Conservation (phyloP, 2,329 filamentous ascomycete genomes). For the Talaromyces marneffei region DNA sequence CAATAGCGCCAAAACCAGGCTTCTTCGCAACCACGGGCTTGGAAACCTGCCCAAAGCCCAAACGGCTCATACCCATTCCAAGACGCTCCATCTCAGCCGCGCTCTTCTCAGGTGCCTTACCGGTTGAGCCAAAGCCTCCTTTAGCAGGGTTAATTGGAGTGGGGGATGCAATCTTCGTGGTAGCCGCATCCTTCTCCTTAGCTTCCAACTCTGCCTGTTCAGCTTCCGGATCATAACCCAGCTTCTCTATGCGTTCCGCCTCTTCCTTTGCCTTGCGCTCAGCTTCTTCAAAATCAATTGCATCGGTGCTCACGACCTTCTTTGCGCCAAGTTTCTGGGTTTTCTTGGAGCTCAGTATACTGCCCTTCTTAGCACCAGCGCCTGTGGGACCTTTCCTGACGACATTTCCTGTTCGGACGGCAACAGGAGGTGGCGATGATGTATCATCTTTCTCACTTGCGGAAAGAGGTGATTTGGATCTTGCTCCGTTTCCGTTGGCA, state of each 20-base stretch:
- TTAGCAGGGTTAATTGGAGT: conserved; percentile 65
- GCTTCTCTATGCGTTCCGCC: conserved; percentile 87
- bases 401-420: conserved; percentile 70
- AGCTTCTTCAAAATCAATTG: conserved; percentile 93
- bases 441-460: conserved; percentile 50
- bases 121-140: conserved; percentile 56
- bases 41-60: conserved; percentile 84
- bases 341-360: conserved; percentile 82
- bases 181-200: conserved; percentile 45
- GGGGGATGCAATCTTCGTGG: conserved; percentile 63
- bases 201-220: conserved; percentile 53
- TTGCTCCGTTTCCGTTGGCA: conserved; percentile 60
- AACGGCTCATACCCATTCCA: conserved; percentile 77
- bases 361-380: conserved; percentile 68
- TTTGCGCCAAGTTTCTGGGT: conserved; percentile 80
- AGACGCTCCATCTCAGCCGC: conserved; percentile 79
- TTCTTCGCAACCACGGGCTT: conserved; percentile 64
- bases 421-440: conserved; percentile 50
- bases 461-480: conserved; percentile 76
- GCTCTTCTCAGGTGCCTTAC: conserved; percentile 48
- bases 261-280: conserved; percentile 97
- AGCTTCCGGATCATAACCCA: conserved; percentile 91
- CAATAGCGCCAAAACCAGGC: conserved; percentile 81
- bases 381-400: conserved; percentile 66
- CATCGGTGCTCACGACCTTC: conserved; percentile 68